Percentiles rank a stretch among this genome's conserved stretches.
phyloP scores from a whole-genome alignment of 306 rosid species.

The Rosa chinensis region DNA sequence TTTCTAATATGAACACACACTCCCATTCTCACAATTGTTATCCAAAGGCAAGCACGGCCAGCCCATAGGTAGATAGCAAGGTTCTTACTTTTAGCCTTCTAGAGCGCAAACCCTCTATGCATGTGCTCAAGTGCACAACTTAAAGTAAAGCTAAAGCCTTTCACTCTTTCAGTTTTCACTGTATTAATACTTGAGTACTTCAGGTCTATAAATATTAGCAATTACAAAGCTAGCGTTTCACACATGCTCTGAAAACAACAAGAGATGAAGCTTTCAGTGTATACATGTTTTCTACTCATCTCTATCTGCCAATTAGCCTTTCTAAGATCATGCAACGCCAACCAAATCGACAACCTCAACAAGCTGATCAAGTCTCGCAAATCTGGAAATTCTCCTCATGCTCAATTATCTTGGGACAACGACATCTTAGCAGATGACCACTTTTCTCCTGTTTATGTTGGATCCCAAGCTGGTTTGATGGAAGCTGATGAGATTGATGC shows the following conservation, averaged over 20 bases:
- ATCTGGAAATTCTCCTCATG: constrained; percentile 20
- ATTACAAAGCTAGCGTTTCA: not conserved
- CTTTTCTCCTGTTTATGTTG: constrained; percentile 13
- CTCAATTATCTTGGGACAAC: constrained; percentile 18
- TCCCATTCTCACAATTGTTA: too few relatives aligned
- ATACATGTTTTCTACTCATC: constrained; percentile 1
- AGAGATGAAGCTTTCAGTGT: not conserved
- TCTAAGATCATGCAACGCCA: constrained; percentile 26
- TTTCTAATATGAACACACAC: too few relatives aligned
- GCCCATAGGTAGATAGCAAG: too few relatives aligned
- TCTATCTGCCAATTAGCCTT: constrained; percentile 17
- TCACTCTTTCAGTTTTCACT: not conserved
- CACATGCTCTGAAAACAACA: not conserved
- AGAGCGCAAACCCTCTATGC: too few relatives aligned
- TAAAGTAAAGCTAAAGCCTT: too few relatives aligned
- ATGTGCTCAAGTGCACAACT: too few relatives aligned
- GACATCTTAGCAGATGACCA: not conserved
- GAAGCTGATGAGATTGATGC: constrained; percentile 39
- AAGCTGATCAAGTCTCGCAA: constrained; percentile 34
- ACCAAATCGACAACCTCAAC: constrained; percentile 39
- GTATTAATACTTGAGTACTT: not conserved
- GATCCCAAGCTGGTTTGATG: constrained; percentile 35
- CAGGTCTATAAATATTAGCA: not conserved
- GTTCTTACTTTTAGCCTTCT: too few relatives aligned
- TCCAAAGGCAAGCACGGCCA: too few relatives aligned